These are phyloP conservation scores for Leccinum fallax DNA, from an alignment of 1,284 basidiomycete species.

Conservation along the genomic window DNA sequence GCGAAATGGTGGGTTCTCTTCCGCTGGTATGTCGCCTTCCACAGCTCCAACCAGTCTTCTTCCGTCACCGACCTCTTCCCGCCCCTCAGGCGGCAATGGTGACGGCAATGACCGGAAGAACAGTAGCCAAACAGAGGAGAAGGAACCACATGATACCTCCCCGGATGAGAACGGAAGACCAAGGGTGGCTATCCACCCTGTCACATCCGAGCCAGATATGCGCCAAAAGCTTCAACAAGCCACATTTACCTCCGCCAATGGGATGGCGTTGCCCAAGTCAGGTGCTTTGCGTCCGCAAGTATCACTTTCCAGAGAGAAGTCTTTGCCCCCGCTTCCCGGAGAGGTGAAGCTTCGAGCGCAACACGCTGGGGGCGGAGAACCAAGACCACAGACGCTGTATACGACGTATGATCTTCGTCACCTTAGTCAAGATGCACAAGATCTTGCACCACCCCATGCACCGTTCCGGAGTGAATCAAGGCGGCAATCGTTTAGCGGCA, in stretches of 20 bases:
- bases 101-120: constrained; percentile 49
- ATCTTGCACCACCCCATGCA: constrained; percentile 61
- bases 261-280: constrained; percentile 34
- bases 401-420: constrained; percentile 58
- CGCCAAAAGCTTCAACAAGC: constrained; percentile 47
- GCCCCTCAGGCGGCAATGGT: constrained; percentile 57
- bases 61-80: constrained; percentile 72
- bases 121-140: constrained; percentile 43
- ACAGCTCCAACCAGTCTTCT: constrained; percentile 72
- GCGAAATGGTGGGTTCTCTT: constrained; percentile 49
- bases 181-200: constrained; percentile 48
- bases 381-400: constrained; percentile 67
- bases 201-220: constrained; percentile 61
- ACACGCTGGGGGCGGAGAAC: constrained; percentile 40
- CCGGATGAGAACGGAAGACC: constrained; percentile 37
- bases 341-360: constrained; percentile 50
- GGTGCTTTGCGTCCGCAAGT: constrained; percentile 37
- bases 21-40: constrained; percentile 64
- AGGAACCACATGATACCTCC: constrained; percentile 31
- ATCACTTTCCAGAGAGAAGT: constrained; percentile 63
- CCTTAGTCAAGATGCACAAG: constrained; percentile 42
- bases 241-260: constrained; percentile 34
- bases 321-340: constrained; percentile 71
- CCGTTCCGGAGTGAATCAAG: constrained; percentile 64
- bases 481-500: constrained; percentile 75